These are phyloP conservation scores for Skeletonema menzelii DNA, from an alignment of 108 stramenopile genomes.

Conservation along the genomic window DNA sequence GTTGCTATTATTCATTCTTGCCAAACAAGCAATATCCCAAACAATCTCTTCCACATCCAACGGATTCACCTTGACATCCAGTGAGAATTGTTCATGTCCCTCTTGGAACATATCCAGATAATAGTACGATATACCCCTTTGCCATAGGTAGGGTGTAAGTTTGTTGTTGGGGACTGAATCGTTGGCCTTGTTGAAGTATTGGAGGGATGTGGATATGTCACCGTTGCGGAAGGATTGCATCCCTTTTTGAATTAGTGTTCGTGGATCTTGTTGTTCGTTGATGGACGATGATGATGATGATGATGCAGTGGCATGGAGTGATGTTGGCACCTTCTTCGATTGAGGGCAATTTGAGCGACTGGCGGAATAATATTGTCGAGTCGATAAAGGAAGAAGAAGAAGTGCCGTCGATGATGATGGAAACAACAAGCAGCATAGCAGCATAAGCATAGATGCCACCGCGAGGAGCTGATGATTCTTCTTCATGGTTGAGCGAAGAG, in stretches of 20 bases:
- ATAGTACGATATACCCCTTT: conserved; percentile 71
- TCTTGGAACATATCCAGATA: conserved; percentile 64
- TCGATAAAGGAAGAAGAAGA: not conserved
- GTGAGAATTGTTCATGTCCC: conserved; percentile 43
- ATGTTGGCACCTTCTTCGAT: too few species aligned
- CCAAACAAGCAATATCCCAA: conserved; percentile 76
- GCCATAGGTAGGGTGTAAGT: conserved; percentile 69
- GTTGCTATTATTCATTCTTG: conserved; percentile 34
- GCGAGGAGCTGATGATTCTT: too few species aligned
- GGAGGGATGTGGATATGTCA: conserved; percentile 49
- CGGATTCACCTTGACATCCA: conserved; percentile 17
- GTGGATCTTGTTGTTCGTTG: conserved; percentile 20
- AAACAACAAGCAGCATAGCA: not conserved
- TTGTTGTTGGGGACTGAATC: conserved; percentile 17
- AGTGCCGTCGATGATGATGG: not conserved
- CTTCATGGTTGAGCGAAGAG: too few species aligned
- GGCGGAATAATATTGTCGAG: not conserved
- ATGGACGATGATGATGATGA: not conserved
- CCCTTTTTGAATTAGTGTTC: conserved; percentile 49
- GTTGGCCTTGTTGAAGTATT: conserved; percentile 54
- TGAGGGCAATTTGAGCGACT: not conserved
- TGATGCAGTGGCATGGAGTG: not conserved
- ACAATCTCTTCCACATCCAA: conserved; percentile 82
- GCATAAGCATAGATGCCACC: not conserved
- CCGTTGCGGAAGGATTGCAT: conserved; percentile 61